These are phyloP conservation scores for Fusarium lyarnte DNA, from an alignment of 2,329 filamentous ascomycete species.

Conservation along the genomic window DNA sequence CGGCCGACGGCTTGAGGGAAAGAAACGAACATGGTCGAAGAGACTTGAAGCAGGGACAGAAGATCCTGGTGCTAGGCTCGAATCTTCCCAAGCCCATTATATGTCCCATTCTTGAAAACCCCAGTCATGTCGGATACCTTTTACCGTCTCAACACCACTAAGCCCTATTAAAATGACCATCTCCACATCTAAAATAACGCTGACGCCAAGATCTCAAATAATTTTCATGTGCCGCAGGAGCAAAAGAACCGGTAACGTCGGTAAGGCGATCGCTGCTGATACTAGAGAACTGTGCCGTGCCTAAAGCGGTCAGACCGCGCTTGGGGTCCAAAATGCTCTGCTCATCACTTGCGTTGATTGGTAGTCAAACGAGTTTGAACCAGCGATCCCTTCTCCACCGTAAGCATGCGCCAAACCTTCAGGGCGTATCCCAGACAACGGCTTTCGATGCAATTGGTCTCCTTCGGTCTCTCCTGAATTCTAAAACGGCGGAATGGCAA, in stretches of 20 bases:
- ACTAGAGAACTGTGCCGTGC: not conserved
- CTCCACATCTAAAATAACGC: not conserved
- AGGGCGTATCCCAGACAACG: not conserved
- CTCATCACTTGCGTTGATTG: not conserved
- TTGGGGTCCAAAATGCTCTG: not conserved
- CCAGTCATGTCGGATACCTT: not conserved
- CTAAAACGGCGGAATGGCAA: not conserved
- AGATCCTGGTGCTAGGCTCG: not conserved
- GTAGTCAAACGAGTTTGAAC: not conserved
- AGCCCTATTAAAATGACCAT: not conserved
- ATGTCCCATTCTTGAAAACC: not conserved
- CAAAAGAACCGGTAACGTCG: not conserved
- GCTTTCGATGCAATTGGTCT: not conserved
- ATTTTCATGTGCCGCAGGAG: not conserved
- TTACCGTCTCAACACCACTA: not conserved
- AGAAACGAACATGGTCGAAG: fast-evolving
- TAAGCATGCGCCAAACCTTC: not conserved
- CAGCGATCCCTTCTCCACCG: not conserved
- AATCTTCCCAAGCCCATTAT: not conserved
- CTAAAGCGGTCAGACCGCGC: not conserved
- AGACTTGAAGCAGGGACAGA: not conserved
- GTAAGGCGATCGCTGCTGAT: not conserved
- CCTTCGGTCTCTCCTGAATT: not conserved
- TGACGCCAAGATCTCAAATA: not conserved
- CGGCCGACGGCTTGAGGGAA: not conserved